Conservation (phyloP, 768 basidiomycete species). For the Saitozyma sp. region DNA sequence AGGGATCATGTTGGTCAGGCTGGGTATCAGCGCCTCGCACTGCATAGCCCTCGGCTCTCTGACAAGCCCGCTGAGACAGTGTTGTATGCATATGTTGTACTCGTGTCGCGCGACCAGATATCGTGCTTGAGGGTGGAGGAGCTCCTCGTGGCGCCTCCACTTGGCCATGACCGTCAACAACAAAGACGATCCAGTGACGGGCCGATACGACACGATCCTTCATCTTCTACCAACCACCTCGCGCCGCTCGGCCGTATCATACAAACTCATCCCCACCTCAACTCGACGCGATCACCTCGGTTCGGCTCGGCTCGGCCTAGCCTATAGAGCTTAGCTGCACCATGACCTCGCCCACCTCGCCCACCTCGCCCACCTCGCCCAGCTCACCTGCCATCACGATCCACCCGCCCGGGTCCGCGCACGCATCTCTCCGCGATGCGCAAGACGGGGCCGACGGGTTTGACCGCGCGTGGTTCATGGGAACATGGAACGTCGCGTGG, state of each 20-base stretch:
- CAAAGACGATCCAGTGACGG: too few species aligned
- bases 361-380: slow-evolving; percentile 31
- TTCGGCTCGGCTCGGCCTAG: not conserved
- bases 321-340: slow-evolving; percentile 7
- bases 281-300: not conserved
- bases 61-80: too few species aligned
- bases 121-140: too few species aligned
- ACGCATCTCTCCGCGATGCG: slow-evolving; percentile 26
- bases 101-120: not conserved
- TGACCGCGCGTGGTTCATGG: slow-evolving; percentile 46
- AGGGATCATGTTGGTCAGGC: too few species aligned
- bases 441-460: slow-evolving; percentile 25
- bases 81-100: not conserved
- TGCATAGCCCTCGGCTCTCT: too few species aligned
- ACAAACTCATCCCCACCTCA: too few species aligned
- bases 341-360: slow-evolving; percentile 39
- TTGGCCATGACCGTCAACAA: too few species aligned
- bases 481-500: slow-evolving; percentile 54
- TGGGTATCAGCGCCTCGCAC: too few species aligned
- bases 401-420: slow-evolving; percentile 31
- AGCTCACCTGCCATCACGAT: slow-evolving; percentile 26
- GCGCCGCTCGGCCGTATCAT: too few species aligned
- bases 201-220: too few species aligned
- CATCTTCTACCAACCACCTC: too few species aligned
- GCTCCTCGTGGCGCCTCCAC: too few species aligned